A percentile compares a stretch with the other conserved stretches of the same genome.
These are phyloP conservation scores for Jasminum sambac DNA, from an alignment of 257 asterid species.

Conservation along the genomic window DNA sequence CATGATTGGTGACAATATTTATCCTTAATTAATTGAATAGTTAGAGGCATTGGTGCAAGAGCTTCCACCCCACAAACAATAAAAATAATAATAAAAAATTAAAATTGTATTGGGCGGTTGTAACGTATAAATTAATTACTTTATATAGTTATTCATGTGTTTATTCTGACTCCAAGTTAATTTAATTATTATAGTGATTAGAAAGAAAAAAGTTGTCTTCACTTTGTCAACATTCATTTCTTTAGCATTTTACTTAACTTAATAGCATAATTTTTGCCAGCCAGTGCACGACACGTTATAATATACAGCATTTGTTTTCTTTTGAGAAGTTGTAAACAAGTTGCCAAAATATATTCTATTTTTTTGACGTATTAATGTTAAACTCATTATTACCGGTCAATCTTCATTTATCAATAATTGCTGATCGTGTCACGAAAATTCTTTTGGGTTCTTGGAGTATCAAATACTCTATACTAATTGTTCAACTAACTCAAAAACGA, in stretches of 20 bases:
- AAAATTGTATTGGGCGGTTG: constrained; percentile 20
- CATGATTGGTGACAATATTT: constrained; percentile 15
- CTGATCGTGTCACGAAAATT: too few relatives aligned
- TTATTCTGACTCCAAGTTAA: not conserved
- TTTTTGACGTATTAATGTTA: too few relatives aligned
- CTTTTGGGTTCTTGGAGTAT: too few relatives aligned
- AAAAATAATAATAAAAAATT: constrained; percentile 1
- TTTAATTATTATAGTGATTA: constrained; percentile 4
- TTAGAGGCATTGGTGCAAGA: constrained; percentile 21
- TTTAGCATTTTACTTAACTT: not conserved
- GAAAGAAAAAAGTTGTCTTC: constrained; percentile 8
- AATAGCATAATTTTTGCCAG: constrained; percentile 11
- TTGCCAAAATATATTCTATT: too few relatives aligned
- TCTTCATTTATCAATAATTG: too few relatives aligned
- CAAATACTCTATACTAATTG: too few relatives aligned
- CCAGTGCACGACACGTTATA: not conserved
- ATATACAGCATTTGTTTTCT: not conserved
- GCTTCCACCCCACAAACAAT: not conserved
- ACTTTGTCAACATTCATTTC: constrained; percentile 4
- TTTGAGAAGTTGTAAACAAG: too few relatives aligned
- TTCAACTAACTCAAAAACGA: too few relatives aligned
- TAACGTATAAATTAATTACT: constrained; percentile 10
- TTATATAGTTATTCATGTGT: not conserved
- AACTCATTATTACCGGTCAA: too few relatives aligned
- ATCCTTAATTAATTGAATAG: not conserved